Conservation (phyloP, 2,329 filamentous ascomycete genomes). For the Mollisia scopiformis region DNA sequence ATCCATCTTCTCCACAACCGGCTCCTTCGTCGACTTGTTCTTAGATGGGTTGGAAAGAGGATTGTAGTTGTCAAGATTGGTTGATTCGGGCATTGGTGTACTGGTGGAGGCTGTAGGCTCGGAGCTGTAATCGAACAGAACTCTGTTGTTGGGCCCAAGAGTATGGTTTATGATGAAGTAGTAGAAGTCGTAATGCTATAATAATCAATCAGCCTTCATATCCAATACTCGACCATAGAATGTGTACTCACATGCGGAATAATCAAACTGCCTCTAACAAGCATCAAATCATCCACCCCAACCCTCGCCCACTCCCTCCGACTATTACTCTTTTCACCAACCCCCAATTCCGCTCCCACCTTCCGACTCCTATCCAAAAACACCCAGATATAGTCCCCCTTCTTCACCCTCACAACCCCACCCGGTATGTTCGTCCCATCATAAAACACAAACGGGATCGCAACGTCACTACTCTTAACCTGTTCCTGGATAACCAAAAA, state of each 20-base stretch:
- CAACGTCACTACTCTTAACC: constrained; percentile 86
- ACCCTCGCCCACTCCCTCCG: constrained; percentile 90
- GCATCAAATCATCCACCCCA: constrained; percentile 92
- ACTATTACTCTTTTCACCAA: constrained; percentile 61
- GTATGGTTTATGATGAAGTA: constrained; percentile 94
- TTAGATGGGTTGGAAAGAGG: constrained; percentile 41
- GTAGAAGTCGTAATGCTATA: constrained; percentile 93
- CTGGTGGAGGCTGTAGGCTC: constrained; percentile 40
- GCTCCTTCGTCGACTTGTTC: constrained; percentile 44
- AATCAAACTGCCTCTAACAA: constrained; percentile 88
- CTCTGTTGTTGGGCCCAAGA: constrained; percentile 68
- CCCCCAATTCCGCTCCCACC: constrained; percentile 80
- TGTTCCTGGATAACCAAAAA: constrained; percentile 83
- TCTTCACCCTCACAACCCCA: constrained; percentile 83
- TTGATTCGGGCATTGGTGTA: constrained; percentile 13
- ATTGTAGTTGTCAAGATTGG: constrained; percentile 38
- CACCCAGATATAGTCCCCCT: constrained; percentile 91
- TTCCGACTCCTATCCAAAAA: constrained; percentile 92
- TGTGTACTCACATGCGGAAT: constrained; percentile 80
- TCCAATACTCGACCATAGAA: neutral
- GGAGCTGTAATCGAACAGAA: constrained; percentile 76
- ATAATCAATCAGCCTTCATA: constrained; percentile 28
- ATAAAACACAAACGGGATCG: constrained; percentile 95
- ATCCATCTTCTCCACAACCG: constrained; percentile 33
- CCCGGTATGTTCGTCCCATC: constrained; percentile 90